Evolutionary conservation across 2,329 filamentous ascomycete genomes (phyloP).

Genomic region (Claviceps paspali): DNA sequence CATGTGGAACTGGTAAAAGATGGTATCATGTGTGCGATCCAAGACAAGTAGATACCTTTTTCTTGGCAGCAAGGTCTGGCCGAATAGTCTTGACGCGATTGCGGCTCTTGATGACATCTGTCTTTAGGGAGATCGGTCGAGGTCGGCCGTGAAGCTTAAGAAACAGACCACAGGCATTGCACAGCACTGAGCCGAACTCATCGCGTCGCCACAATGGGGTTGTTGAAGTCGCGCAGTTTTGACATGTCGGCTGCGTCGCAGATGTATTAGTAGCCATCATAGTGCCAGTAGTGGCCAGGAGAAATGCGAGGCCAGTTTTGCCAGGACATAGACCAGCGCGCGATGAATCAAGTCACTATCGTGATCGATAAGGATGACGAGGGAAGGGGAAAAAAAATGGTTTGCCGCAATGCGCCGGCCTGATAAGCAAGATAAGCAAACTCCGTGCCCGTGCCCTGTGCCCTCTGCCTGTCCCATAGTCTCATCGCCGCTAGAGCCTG

Average conservation of each 20-base stretch:
- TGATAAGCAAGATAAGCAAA: conserved; percentile 23
- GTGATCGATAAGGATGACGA: conserved; percentile 23
- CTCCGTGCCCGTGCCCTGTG: too few species aligned
- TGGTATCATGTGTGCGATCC: neutral
- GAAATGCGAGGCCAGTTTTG: conserved; percentile 9
- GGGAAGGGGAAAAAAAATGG: conserved; percentile 20
- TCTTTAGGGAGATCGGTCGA: conserved; percentile 91
- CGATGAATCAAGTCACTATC: conserved; percentile 15
- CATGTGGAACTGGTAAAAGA: neutral
- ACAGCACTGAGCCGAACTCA: conserved; percentile 87
- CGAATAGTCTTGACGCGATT: conserved; percentile 87
- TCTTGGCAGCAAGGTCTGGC: conserved; percentile 62
- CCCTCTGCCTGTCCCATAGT: too few species aligned
- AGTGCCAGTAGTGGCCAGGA: conserved; percentile 20
- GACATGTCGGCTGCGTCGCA: conserved; percentile 76
- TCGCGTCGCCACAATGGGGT: conserved; percentile 96
- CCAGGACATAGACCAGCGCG: conserved; percentile 13
- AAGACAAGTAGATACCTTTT: conserved; percentile 49
- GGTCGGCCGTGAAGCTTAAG: conserved; percentile 90
- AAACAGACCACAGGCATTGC: conserved; percentile 96
- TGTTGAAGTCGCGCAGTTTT: conserved; percentile 90
- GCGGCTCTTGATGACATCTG: conserved; percentile 97
- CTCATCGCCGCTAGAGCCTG: too few species aligned
- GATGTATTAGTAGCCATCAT: conserved; percentile 44
- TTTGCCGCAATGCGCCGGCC: conserved; percentile 12